Base-by-base conservation (phyloP, 352 stramenopile species). In the Aphanomyces invadans region DNA sequence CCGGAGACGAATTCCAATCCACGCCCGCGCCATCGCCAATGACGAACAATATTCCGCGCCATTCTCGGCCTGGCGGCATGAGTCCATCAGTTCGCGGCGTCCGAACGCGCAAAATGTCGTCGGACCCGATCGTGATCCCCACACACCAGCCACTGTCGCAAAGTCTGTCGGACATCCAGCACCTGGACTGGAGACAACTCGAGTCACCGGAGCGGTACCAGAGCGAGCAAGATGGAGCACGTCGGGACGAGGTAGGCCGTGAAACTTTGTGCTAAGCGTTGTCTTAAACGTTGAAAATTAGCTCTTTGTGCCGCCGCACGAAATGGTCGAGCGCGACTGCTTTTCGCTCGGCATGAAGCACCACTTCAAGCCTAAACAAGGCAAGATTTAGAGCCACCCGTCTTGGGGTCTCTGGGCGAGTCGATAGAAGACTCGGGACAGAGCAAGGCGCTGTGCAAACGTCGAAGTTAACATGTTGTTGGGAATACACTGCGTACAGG, bases 291-390 rank as follows among this genome's bases (percentile, higher is more conserved):
- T 51, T 26, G 49, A 12, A 31, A 17, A 25, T 55, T 21, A 15
- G 5, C 57, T 59, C 42, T 67, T 67, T 45, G 33, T 67, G 5
- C 60, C 60, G 23, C 60, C 60, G 11, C 60, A 67, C 45, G 42
- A 67, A 59, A 67, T 67, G 60, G 48, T 67, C 49, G 19, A 67
- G 12, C 29, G 60, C n/a, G 60, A 51, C 33, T 67, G 60, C 60
- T 67, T 67, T 44, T 67, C 60, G 29, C 46, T 67, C n/a, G 60
- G 60, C 28, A 67, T 67, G 60, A 67, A 67, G 60, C 60, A 67
- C 28, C 46, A 67, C 26, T 67, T 67, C 45, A 23, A 33, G 21
- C 60, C 48, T 21, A 67, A 67, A 26, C 42, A 29, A 9, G 60
- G 60, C 44, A 56, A 67, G 12, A 67, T 67, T 32, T 67, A 67